A percentile compares a stretch with the other conserved stretches of the same genome.
Conservation (phyloP, 805 yeast genomes). For the Yarrowia porcina region DNA sequence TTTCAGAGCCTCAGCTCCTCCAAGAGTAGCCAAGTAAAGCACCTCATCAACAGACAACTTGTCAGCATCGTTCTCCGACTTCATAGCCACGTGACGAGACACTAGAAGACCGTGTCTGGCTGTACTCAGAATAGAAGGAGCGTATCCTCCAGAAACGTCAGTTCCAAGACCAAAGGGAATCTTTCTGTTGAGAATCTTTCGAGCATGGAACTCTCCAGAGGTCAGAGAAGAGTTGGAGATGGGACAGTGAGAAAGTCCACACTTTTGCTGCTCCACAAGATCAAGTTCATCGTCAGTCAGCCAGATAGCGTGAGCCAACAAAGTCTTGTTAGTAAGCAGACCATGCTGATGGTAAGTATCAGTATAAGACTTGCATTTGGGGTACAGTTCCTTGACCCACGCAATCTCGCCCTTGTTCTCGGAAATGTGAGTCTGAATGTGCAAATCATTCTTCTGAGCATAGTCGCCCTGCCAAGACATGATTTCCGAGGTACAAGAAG, state of each 20-base stretch:
- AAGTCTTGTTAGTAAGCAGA: conserved; percentile 61
- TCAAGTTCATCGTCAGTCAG: conserved; percentile 61
- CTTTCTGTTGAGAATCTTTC: conserved; percentile 59
- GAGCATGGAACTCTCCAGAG: conserved; percentile 84
- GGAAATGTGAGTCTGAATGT: conserved; percentile 86
- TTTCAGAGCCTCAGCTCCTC: conserved; percentile 79
- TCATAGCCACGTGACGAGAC: conserved; percentile 68
- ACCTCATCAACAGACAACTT: conserved; percentile 68
- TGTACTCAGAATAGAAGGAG: conserved; percentile 59
- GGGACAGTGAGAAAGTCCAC: conserved; percentile 92
- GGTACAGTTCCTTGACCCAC: conserved; percentile 70
- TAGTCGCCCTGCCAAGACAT: conserved; percentile 62
- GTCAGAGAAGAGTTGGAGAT: conserved; percentile 83
- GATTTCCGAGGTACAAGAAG: conserved; percentile 67
- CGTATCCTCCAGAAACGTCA: conserved; percentile 74
- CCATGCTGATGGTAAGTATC: conserved; percentile 68
- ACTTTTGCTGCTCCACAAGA: conserved; percentile 49
- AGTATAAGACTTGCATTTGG: conserved; percentile 65
- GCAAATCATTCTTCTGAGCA: conserved; percentile 48
- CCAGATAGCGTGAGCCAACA: conserved; percentile 88
- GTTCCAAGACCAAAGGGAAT: conserved; percentile 80
- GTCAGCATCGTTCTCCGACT: conserved; percentile 43
- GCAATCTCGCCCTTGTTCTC: conserved; percentile 75
- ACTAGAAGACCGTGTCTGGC: conserved; percentile 71
- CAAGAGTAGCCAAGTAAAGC: conserved; percentile 76